Evolutionary conservation across 2,329 filamentous ascomycete species (phyloP), one percentile per base, ranked within the genome.

Genomic region (Samsoniella hepiali): DNA sequence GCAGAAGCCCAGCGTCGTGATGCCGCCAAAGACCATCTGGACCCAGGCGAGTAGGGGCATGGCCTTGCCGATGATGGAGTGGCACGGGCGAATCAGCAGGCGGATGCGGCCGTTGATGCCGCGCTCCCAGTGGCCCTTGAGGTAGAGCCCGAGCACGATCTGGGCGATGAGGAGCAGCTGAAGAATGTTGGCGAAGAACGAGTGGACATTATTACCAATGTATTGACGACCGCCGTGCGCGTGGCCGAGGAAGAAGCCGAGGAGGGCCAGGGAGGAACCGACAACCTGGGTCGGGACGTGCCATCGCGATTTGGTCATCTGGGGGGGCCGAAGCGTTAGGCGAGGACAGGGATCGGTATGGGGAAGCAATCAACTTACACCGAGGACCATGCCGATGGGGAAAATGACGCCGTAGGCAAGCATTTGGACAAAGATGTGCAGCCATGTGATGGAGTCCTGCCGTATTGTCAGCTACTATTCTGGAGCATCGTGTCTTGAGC

Each of bases 11-110:
- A 97, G 82, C 4, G 91, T 84, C 0, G 94, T 94, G 71, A 99
- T 97, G 45, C 93, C 95, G 58, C 95, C 95, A 75, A 99, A 97
- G 7, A 99, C 74, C 88, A 99, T 96, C 79, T 99, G 95, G 6
- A 88, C 83, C 95, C 95, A 99, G 32, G 90, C 86, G 1, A 93
- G 82, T 3, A 98, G 78, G 1, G 95, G 95, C 81, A 99, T 90
- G 1, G 86, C 78, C 77, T 97, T 97, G 68, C 95, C 95, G 45
- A 96, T 77, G 63, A 97, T 76, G 29, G 91, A 89, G 74, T 99
- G 95, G 32, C 82, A 83, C 15, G 87, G 79, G 7, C 94, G 89
- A 53, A 94, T 81, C 58, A 88, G 79, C 64, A 83, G 86, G 62
- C 95, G 84, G 64, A 97, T 89, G 71, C 85, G 87, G 32, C 87